phyloP scores from a whole-genome alignment of 2,329 filamentous ascomycete genomes.

The Cryoendolithus antarcticus region DNA sequence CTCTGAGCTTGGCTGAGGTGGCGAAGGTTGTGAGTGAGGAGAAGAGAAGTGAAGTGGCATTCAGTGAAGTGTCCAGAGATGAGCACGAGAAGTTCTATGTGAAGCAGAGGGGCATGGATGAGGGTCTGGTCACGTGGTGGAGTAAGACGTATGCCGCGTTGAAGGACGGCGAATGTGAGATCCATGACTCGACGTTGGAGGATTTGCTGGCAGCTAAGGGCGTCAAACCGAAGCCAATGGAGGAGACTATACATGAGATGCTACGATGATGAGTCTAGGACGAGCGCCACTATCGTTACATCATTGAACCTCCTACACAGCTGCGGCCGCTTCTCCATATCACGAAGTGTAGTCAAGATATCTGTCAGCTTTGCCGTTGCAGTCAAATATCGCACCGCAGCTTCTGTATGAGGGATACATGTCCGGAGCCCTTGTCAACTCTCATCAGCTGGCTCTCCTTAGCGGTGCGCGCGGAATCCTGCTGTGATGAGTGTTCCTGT shows the following conservation, averaged over 20 bases:
- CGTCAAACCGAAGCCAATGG: slow-evolving; percentile 24
- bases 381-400: no score
- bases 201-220: slow-evolving; percentile 24
- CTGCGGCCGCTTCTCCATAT: no score
- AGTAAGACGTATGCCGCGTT: slow-evolving; percentile 33
- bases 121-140: slow-evolving; percentile 33
- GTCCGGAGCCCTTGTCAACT: no score
- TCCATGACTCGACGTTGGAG: slow-evolving; percentile 30
- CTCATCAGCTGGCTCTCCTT: no score
- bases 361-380: no score
- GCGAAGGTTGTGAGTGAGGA: slow-evolving; percentile 17
- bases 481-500: no score
- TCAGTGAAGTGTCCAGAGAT: slow-evolving; percentile 26
- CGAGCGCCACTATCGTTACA: no score
- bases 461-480: no score
- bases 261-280: slow-evolving; percentile 8
- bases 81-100: slow-evolving; percentile 32
- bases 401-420: no score
- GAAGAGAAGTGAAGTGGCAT: slow-evolving; percentile 16
- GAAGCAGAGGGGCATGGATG: slow-evolving; percentile 23
- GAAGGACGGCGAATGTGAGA: slow-evolving; percentile 29
- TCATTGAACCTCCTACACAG: no score
- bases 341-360: no score
- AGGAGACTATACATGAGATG: slow-evolving; percentile 32
- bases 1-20: slow-evolving; percentile 17